These are phyloP conservation scores for Trypanosoma lewisi DNA, from an alignment of 208 protist species.

Conservation along the genomic window DNA sequence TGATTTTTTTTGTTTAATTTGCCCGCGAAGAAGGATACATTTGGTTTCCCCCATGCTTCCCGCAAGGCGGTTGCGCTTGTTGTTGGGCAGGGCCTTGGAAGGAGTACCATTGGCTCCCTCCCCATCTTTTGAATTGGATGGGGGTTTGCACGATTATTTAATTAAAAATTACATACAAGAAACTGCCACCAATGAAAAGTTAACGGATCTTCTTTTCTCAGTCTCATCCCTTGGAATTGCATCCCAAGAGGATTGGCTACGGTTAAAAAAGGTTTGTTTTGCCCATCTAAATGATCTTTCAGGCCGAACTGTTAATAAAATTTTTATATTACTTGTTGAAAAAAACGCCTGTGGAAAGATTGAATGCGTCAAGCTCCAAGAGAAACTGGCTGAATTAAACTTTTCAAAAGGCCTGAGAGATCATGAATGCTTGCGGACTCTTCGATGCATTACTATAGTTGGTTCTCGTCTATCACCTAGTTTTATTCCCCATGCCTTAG, in stretches of 20 bases:
- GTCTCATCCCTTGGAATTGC: conserved; percentile 26
- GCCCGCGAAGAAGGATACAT: not conserved
- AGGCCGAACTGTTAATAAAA: conserved; percentile 12
- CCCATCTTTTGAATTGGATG: not conserved
- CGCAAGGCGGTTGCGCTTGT: conserved; percentile 5
- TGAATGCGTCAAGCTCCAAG: conserved; percentile 27
- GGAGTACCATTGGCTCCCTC: not conserved
- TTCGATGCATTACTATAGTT: conserved; percentile 19
- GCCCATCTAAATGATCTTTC: conserved; percentile 14
- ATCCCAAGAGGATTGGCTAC: conserved; percentile 27
- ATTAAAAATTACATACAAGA: conserved; percentile 14
- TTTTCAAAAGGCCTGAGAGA: conserved; percentile 17
- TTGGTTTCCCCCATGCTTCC: conserved; percentile 10
- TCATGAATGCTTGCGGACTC: conserved; percentile 19
- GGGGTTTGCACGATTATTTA: conserved; percentile 9
- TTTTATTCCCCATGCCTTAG: conserved; percentile 19
- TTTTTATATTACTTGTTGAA: conserved; percentile 23
- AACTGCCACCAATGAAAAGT: conserved; percentile 5
- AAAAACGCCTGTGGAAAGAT: conserved; percentile 22
- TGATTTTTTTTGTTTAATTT: not conserved
- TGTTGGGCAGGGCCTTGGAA: conserved; percentile 2
- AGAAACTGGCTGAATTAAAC: conserved; percentile 12
- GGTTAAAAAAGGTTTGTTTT: conserved; percentile 26
- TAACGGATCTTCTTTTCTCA: conserved; percentile 23
- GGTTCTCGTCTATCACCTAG: conserved; percentile 24